Conservation (phyloP, 768 basidiomycete genomes). For the Myochromella boudieri region DNA sequence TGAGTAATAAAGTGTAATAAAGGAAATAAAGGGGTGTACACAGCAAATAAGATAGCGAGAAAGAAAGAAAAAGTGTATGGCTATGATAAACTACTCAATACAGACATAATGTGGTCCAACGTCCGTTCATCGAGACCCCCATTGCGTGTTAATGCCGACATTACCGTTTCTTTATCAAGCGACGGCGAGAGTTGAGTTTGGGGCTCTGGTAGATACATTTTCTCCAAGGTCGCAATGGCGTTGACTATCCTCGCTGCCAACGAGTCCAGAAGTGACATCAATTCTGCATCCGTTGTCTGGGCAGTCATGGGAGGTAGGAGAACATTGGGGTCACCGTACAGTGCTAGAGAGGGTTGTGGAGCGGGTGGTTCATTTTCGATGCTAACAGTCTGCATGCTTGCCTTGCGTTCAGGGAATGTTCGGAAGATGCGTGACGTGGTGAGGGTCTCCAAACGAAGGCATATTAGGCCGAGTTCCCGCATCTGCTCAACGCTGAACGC, state of each 20-base stretch:
- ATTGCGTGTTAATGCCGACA: constrained; percentile 33
- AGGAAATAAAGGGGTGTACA: constrained; percentile 1
- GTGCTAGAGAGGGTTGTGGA: constrained; percentile 30
- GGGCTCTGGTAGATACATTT: constrained; percentile 24
- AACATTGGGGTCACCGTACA: constrained; percentile 60
- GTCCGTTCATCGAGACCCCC: constrained; percentile 49
- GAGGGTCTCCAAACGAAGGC: constrained; percentile 79
- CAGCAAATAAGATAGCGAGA: constrained; percentile 8
- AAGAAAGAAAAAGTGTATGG: constrained; percentile 13
- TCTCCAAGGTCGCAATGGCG: constrained; percentile 43
- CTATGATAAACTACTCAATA: constrained; percentile 29
- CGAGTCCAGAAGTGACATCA: constrained; percentile 75
- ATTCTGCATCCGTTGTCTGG: constrained; percentile 68
- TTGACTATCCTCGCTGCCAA: constrained; percentile 78
- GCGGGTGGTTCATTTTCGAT: constrained; percentile 29
- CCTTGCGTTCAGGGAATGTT: constrained; percentile 41
- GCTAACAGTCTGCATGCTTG: constrained; percentile 36
- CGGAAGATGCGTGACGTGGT: constrained; percentile 62
- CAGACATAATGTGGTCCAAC: constrained; percentile 39
- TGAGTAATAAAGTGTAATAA: not conserved
- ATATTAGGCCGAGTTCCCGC: constrained; percentile 67
- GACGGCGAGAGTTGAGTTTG: constrained; percentile 10
- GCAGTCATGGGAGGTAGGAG: constrained; percentile 71
- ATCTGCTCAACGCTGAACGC: constrained; percentile 75
- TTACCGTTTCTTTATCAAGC: constrained; percentile 28